A percentile compares a stretch with the other conserved stretches of the same genome.
phyloP scores from a whole-genome alignment of 2,329 filamentous ascomycete genomes.

The Pestalotiopsis sp. region DNA sequence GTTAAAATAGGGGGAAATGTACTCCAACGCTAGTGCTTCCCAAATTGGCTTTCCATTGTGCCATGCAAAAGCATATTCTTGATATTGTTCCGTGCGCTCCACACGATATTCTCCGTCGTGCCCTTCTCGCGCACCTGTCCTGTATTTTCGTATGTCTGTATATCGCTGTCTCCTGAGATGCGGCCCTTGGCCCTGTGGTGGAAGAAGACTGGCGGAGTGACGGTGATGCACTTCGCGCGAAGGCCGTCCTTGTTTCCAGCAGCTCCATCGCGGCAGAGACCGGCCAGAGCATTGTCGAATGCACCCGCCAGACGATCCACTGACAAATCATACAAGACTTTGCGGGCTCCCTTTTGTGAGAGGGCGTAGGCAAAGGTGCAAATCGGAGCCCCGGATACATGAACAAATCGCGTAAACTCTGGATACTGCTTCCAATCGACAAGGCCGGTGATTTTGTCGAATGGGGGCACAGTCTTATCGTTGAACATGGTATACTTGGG shows the following conservation, averaged over 20 bases:
- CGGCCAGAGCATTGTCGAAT: constrained; percentile 34
- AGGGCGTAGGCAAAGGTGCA: constrained; percentile 35
- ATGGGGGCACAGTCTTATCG: constrained; percentile 27
- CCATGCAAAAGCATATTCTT: constrained; percentile 30
- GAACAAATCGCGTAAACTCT: constrained; percentile 26
- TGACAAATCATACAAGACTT: constrained; percentile 29
- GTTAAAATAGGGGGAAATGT: not conserved
- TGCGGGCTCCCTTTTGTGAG: constrained; percentile 25
- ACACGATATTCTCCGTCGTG: constrained; percentile 34
- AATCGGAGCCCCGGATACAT: constrained; percentile 26
- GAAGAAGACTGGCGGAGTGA: constrained; percentile 37
- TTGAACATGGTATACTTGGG: constrained; percentile 26
- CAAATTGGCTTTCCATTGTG: constrained; percentile 28
- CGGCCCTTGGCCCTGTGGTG: constrained; percentile 33
- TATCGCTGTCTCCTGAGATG: constrained; percentile 34
- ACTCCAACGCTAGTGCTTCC: constrained; percentile 5
- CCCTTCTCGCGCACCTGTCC: constrained; percentile 28
- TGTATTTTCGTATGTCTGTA: constrained; percentile 24
- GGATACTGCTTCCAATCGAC: constrained; percentile 26
- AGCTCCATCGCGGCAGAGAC: not conserved
- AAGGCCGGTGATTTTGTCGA: constrained; percentile 26
- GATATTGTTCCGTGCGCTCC: constrained; percentile 33
- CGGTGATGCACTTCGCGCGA: constrained; percentile 31
- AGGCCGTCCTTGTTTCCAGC: constrained; percentile 17
- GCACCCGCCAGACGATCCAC: constrained; percentile 30